phyloP scores from a whole-genome alignment of 164 flowering plant species.

The Tetracentron sinense region DNA sequence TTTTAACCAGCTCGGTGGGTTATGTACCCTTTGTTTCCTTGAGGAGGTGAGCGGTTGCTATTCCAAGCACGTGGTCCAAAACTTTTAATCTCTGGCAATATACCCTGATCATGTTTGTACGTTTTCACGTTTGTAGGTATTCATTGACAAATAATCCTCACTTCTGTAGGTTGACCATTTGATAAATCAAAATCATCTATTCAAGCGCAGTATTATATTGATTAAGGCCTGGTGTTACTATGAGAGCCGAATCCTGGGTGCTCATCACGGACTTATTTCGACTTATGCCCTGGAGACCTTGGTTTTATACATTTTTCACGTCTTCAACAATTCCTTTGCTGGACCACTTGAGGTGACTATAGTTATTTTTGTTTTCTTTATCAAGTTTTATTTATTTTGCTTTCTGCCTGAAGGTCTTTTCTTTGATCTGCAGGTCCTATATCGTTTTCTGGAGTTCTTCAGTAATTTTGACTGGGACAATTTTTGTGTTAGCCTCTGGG shows the following conservation, averaged over 20 bases:
- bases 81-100: background rate
- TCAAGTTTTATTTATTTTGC: background rate
- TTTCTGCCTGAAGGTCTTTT: constrained; percentile 7
- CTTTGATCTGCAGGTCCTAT: constrained; percentile 64
- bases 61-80: background rate
- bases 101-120: background rate
- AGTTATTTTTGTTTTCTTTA: background rate
- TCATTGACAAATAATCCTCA: background rate
- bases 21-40: constrained; percentile 97
- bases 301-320: constrained; percentile 96
- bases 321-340: constrained; percentile 80
- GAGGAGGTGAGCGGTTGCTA: constrained; percentile 61
- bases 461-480: constrained; percentile 98
- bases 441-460: constrained; percentile 92
- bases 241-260: constrained; percentile 97
- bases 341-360: constrained; percentile 91
- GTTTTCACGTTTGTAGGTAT: background rate
- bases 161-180: constrained; percentile 73
- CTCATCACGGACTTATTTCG: constrained; percentile 98
- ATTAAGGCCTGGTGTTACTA: constrained; percentile 99
- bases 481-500: constrained; percentile 93
- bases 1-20: constrained; percentile 94
- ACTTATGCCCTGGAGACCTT: constrained; percentile 96
- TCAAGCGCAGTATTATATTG: constrained; percentile 94
- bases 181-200: constrained; percentile 75